phyloP scores from a whole-genome alignment of 139 green algal genomes.

The Chlamydomonas sphaeroides region DNA sequence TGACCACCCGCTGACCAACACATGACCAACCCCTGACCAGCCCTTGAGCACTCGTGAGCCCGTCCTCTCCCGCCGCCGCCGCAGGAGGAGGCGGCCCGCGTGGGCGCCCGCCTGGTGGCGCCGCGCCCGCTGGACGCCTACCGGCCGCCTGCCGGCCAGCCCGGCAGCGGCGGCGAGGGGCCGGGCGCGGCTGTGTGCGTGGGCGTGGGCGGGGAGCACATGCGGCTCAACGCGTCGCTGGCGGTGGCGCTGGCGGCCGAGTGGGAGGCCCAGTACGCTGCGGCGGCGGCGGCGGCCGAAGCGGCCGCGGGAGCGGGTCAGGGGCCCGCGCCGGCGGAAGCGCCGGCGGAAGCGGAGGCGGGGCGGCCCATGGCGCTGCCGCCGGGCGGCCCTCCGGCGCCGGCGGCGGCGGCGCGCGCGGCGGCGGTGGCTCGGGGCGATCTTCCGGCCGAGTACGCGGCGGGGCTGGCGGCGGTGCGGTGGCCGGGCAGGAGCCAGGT shows the following conservation, averaged over 20 bases:
- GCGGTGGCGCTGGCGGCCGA: slow-evolving; percentile 80
- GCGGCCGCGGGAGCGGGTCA: slow-evolving; percentile 24
- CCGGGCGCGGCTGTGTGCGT: slow-evolving; percentile 48
- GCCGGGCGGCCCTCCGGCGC: neutral
- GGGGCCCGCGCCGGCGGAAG: neutral
- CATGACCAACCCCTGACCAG: no score
- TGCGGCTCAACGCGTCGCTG: slow-evolving; percentile 88
- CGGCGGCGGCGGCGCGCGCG: slow-evolving; percentile 23
- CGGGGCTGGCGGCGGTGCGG: slow-evolving; percentile 61
- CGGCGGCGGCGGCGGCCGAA: slow-evolving; percentile 18
- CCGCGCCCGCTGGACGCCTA: slow-evolving; percentile 46
- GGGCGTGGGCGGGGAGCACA: slow-evolving; percentile 85
- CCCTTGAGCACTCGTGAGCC: no score
- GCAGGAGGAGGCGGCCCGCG: slow-evolving; percentile 54
- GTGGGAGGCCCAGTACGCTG: slow-evolving; percentile 63
- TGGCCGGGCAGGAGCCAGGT: slow-evolving; percentile 87
- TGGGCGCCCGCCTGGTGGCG: slow-evolving; percentile 47
- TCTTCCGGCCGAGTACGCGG: slow-evolving; percentile 66
- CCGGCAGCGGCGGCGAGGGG: no score
- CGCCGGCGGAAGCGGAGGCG: neutral
- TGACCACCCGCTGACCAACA: no score
- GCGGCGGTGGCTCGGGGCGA: slow-evolving; percentile 23
- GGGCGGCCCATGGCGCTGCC: neutral
- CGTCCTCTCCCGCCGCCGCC: neutral
- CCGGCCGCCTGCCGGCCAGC: neutral